Percentiles rank a stretch among this genome's conserved stretches.
These are phyloP conservation scores for Ophiostoma australiae DNA, from an alignment of 2,329 filamentous ascomycete genomes.

Conservation along the genomic window DNA sequence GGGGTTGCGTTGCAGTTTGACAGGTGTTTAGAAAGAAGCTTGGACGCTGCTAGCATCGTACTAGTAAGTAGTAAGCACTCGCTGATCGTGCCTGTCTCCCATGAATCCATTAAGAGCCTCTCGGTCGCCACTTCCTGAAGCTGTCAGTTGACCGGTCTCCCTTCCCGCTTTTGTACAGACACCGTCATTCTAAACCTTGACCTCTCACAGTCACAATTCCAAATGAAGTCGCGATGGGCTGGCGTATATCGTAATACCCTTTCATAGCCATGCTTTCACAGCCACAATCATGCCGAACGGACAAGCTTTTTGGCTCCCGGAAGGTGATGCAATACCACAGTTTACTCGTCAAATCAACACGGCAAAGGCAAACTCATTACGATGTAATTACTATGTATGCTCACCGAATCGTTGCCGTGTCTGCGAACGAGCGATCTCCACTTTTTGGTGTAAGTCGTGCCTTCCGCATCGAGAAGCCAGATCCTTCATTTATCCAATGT, in stretches of 20 bases:
- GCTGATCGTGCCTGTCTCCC: neutral
- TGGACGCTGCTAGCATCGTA: neutral
- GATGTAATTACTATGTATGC: no score
- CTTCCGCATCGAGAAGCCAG: conserved; percentile 9
- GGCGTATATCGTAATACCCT: neutral
- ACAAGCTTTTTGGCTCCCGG: neutral
- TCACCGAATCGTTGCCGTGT: neutral
- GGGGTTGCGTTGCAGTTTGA: conserved; percentile 5
- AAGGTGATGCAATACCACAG: neutral
- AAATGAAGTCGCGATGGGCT: neutral
- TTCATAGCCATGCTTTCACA: neutral
- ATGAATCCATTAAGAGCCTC: neutral
- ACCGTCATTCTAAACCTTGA: neutral
- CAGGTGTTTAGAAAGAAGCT: conserved; percentile 7
- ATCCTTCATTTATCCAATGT: neutral
- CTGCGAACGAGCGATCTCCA: neutral
- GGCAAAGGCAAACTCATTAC: neutral
- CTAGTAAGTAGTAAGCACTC: neutral
- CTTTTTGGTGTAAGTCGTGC: conserved; percentile 15
- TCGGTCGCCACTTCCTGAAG: conserved; percentile 5
- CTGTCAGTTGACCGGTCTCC: neutral
- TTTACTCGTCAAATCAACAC: neutral
- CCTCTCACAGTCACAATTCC: neutral
- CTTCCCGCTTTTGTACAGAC: neutral
- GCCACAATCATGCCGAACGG: neutral